Evolutionary conservation across 805 yeast genomes (phyloP).

Genomic region (Saccharomycopsis guyanensis): DNA sequence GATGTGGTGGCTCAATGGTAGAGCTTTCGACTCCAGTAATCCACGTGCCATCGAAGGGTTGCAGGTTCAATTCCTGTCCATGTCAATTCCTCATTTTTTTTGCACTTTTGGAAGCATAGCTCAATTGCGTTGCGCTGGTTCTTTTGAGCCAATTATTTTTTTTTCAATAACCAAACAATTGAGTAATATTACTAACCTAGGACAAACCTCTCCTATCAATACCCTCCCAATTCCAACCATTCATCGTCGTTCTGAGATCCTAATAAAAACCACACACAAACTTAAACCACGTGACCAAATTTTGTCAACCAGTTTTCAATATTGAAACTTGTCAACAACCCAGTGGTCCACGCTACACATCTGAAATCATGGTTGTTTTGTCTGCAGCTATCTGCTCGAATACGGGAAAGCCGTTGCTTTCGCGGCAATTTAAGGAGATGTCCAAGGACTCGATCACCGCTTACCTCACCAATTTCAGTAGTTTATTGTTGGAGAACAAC

Average conservation of each 20-base stretch:
- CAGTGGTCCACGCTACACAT: neutral
- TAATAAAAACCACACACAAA: too few relatives aligned
- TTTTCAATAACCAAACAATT: too few relatives aligned
- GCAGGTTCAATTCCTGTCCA: conserved; percentile 63
- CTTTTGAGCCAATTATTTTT: too few relatives aligned
- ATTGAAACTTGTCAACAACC: conserved; percentile 1
- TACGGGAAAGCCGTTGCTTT: conserved; percentile 84
- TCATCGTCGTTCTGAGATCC: too few relatives aligned
- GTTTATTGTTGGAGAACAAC: conserved; percentile 57
- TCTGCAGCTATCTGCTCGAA: conserved; percentile 95
- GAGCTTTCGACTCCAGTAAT: conserved; percentile 59
- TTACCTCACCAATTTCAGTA: conserved; percentile 77
- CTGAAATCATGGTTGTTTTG: conserved; percentile 52
- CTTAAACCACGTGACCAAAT: neutral
- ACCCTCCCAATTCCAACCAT: too few relatives aligned
- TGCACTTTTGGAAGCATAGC: neutral
- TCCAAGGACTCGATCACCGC: conserved; percentile 80
- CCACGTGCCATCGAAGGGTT: conserved; percentile 43
- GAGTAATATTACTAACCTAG: too few relatives aligned
- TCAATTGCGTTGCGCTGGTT: neutral
- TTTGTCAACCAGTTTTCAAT: neutral
- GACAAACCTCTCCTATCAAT: too few relatives aligned
- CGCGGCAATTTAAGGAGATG: conserved; percentile 86
- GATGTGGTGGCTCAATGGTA: conserved; percentile 70
- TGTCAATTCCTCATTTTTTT: conserved; percentile 19